Evolutionary conservation across 2,329 filamentous ascomycete species (phyloP).

Genomic region (Bertia moriformis): DNA sequence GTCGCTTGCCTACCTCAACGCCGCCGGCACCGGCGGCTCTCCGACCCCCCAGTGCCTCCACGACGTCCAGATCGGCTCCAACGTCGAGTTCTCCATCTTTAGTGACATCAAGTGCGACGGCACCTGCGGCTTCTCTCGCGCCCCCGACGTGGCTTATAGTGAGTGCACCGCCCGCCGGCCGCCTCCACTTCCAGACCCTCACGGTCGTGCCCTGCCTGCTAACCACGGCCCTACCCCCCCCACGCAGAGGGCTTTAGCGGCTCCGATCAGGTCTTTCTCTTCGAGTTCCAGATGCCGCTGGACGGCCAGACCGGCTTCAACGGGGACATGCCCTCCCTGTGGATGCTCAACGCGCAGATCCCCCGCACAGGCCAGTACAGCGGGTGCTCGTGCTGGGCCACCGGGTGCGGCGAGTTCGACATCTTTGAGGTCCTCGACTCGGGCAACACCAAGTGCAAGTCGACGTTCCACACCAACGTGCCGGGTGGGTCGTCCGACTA

Average conservation of each 20-base stretch:
- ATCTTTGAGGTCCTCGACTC: slow-evolving; percentile 56
- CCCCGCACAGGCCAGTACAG: slow-evolving; percentile 58
- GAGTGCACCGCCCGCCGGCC: slow-evolving; percentile 7
- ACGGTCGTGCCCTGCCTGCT: slow-evolving; percentile 2
- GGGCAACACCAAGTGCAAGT: slow-evolving; percentile 54
- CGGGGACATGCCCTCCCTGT: slow-evolving; percentile 59
- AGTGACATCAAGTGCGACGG: slow-evolving; percentile 23
- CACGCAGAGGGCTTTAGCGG: slow-evolving; percentile 54
- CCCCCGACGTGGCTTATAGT: slow-evolving; percentile 28
- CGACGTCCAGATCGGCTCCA: slow-evolving; percentile 22
- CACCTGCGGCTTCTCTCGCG: slow-evolving; percentile 28
- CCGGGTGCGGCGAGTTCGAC: slow-evolving; percentile 62
- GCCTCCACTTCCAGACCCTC: not conserved
- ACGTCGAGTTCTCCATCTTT: slow-evolving; percentile 29
- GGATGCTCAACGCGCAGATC: slow-evolving; percentile 63
- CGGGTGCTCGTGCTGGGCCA: slow-evolving; percentile 58
- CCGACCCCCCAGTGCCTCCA: slow-evolving; percentile 22
- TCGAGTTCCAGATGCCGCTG: slow-evolving; percentile 60
- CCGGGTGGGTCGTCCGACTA: slow-evolving; percentile 57
- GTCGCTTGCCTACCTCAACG: slow-evolving; percentile 19
- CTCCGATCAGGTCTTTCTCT: slow-evolving; percentile 56
- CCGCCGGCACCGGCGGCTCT: slow-evolving; percentile 21
- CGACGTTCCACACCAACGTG: slow-evolving; percentile 51
- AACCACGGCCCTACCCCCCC: slow-evolving; percentile 4
- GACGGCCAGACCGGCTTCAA: slow-evolving; percentile 35